Base-by-base conservation (phyloP, 164 flowering plant species). In the Protea cynaroides region DNA sequence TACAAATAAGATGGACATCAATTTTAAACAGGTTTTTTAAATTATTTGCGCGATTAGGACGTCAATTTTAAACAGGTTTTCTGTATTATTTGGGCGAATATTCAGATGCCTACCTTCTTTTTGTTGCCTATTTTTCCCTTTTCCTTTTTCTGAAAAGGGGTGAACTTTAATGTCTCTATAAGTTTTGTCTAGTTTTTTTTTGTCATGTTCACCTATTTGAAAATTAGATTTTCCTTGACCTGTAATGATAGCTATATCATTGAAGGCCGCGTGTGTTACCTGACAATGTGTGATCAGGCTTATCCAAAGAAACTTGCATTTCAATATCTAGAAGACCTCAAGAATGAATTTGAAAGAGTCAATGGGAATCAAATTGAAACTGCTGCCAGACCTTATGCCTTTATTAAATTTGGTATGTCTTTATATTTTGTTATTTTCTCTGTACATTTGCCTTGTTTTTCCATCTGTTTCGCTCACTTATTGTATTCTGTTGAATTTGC, bases 291-390 rank as follows among this genome's bases (percentile, higher is more conserved):
- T 64, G 97, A 91, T 63, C 93, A 92, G 65, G 64, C 96, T 63
- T 91, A 91, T 74, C 97, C 97, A 54, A 91, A 91, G 83, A 91
- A 91, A 67, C 97, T 89, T 57, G 93, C 92, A 38, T 91, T 84
- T 69, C 97, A 89, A 71, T 91, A 88, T 65, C 71, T 91, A 62
- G 97, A 91, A 72, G 97, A 91, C 59, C 87, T 91, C 55, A 87
- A 80, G 75, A 89, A 84, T 80, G 96, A 91, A 66, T 91, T 91
- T 75, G 96, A 91, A 80, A 88, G 89, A 71, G 86, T 81, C 29
- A 83, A 86, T 76, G 96, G 92, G 53, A 71, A 68, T 74, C 97
- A 91, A 69, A 87, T 89, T 64, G 97, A 91, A 78, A 91, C 97
- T 75, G 97, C 96, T 66, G 97, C 96, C 51, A 84, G 97, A 69